A percentile compares a stretch with the other conserved stretches of the same genome.
Conservation (phyloP, 352 stramenopile genomes). For the Phytophthora lateralis region DNA sequence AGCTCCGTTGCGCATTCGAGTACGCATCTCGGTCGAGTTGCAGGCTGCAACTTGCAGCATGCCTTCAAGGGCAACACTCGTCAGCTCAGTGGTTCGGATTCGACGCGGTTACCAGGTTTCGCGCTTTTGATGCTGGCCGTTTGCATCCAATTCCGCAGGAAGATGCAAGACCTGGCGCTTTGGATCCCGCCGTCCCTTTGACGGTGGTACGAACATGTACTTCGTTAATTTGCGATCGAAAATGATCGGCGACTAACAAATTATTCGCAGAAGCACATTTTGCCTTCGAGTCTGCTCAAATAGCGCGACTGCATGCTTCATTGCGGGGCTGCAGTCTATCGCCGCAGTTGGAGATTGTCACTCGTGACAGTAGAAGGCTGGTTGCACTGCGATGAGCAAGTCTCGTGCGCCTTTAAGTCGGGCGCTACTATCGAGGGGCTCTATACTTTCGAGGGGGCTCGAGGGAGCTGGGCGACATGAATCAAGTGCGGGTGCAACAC, state of each 20-base stretch:
- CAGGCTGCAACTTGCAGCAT: no score
- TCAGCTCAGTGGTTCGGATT: not conserved
- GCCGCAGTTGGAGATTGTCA: not conserved
- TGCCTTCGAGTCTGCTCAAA: not conserved
- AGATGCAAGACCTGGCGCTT: not conserved
- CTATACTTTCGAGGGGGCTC: slow-evolving; percentile 12
- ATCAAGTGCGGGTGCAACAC: slow-evolving; percentile 33
- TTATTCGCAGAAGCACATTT: not conserved
- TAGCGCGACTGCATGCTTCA: not conserved
- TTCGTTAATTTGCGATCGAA: slow-evolving; percentile 1
- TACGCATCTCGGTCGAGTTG: slow-evolving; percentile 16
- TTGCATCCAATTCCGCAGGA: not conserved
- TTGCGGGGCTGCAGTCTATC: not conserved
- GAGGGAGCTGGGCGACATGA: slow-evolving; percentile 19
- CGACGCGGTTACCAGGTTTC: no score
- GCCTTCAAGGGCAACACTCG: slow-evolving; percentile 16
- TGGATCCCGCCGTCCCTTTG: not conserved
- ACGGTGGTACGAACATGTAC: not conserved
- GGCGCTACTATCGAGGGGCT: slow-evolving; percentile 10
- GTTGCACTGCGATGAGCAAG: slow-evolving; percentile 1
- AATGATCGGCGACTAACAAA: slow-evolving; percentile 1
- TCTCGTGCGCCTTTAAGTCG: slow-evolving; percentile 2
- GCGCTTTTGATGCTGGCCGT: not conserved
- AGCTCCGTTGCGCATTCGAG: not conserved
- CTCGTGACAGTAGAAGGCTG: not conserved